Evolutionary conservation across 2,329 filamentous ascomycete species (phyloP), one percentile per base, ranked within the genome.

Genomic region (Aureobasidium mangrovei): DNA sequence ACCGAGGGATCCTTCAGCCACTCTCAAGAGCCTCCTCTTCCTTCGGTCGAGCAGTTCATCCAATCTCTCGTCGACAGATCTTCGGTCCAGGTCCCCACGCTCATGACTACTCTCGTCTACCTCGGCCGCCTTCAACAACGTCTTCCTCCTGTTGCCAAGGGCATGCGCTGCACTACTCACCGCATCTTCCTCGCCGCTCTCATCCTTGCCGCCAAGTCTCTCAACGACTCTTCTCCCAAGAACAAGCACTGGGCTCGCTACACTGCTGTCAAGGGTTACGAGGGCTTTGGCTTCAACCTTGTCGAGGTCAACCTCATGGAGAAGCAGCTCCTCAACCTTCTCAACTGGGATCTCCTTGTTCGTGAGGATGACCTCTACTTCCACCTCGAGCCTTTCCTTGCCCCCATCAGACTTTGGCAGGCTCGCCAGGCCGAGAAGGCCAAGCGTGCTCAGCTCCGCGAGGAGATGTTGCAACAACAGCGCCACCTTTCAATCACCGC

Each of bases 191-290:
- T 98, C 46, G 91, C 88, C 40, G 77, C 87, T 12, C 83, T 91
- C 61, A 93, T 93, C 66, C 75, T 85, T 47, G 84, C 93, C 1
- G 91, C 93, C 63, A 98, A 98, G 83, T 96, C 96, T 71, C 81
- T 97, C 63, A 97, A 98, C 71, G 93, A 97, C 77, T 95, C 90
- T 58, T 96, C 90, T 9, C 93, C 93, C 59, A 97, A 97, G 84
- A 98, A 98, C 82, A 97, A 97, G 83, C 93, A 98, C 79, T 98
- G 93, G 93, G 91, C 93, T 60, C 85, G 84, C 65, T 98, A 97
- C 77, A 95, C 86, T 57, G 75, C 84, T 64, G 84, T 95, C 62
- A 79, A 78, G 59, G 82, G 80, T 53, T 85, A 77, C 69, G 82
- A 83, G 8, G 81, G 77, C 65, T 98, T 97, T 66, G 88, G 90